phyloP scores from a whole-genome alignment of 2,329 filamentous ascomycete genomes.

The Colletotrichum cordylinicola region DNA sequence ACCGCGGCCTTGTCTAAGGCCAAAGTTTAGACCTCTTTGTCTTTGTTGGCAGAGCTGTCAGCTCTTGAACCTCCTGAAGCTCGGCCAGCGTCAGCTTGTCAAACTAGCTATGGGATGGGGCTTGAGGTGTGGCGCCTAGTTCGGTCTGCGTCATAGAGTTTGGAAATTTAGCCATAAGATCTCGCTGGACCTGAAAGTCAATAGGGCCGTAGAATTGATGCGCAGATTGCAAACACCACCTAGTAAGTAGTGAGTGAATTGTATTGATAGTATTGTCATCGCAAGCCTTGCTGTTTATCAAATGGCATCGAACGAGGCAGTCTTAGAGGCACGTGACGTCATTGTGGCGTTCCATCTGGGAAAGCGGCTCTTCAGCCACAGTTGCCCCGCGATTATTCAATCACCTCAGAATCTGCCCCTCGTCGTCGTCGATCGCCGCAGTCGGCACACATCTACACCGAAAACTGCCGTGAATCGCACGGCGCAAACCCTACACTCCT shows the following conservation, averaged over 20 bases:
- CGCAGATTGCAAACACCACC: not conserved
- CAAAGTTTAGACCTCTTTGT: not conserved
- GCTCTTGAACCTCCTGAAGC: not conserved
- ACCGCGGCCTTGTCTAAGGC: not conserved
- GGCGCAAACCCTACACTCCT: not conserved
- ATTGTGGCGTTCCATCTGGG: slow-evolving; percentile 1
- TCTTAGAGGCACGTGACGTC: slow-evolving; percentile 16
- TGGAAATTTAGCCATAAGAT: not conserved
- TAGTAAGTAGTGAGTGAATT: not conserved
- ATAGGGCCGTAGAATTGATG: not conserved
- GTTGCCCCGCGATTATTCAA: slow-evolving; percentile 21
- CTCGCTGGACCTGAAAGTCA: not conserved
- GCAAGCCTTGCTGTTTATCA: not conserved
- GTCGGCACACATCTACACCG: not conserved
- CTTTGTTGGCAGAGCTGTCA: not conserved
- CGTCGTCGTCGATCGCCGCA: not conserved
- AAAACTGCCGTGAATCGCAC: not conserved
- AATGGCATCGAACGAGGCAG: not conserved
- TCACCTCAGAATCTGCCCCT: slow-evolving; percentile 19
- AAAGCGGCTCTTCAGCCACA: slow-evolving; percentile 17
- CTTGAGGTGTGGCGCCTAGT: not conserved
- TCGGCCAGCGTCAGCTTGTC: not conserved
- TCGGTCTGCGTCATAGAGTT: not conserved
- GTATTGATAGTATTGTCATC: not conserved
- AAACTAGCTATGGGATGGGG: not conserved